phyloP scores from a whole-genome alignment of 148 eudicot genomes.

The Vaccinium vitisidaea region DNA sequence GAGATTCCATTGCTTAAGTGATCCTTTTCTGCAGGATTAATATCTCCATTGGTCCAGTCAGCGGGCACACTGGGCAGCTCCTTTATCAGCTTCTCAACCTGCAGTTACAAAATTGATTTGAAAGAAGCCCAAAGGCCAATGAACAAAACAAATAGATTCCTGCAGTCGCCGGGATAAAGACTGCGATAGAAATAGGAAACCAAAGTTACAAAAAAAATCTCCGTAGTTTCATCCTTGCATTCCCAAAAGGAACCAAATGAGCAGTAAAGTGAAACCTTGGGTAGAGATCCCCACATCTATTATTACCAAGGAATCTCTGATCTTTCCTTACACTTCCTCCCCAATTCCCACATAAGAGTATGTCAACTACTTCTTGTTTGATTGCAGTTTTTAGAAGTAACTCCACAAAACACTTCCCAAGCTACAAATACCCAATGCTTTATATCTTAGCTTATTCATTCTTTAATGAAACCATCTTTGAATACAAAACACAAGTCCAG shows the following conservation, averaged over 20 bases:
- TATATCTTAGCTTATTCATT: background rate
- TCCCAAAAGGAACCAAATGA: background rate
- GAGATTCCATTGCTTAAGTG: slow-evolving; percentile 65
- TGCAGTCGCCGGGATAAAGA: background rate
- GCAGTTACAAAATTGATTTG: slow-evolving; percentile 15
- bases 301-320: background rate
- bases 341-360: background rate
- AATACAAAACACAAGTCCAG: background rate
- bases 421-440: background rate
- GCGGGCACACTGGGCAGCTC: slow-evolving; percentile 90
- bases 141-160: background rate
- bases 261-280: background rate
- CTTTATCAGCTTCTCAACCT: slow-evolving; percentile 95
- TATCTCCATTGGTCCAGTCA: slow-evolving; percentile 74
- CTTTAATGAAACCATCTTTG: background rate
- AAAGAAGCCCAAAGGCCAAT: background rate
- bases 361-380: background rate
- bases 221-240: background rate
- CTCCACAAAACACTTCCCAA: background rate
- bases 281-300: background rate
- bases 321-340: background rate
- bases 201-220: background rate
- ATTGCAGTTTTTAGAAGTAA: background rate
- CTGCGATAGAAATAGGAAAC: background rate
- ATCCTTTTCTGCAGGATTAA: slow-evolving; percentile 40